Evolutionary conservation across 306 rosid species (phyloP).

Genomic region (Albizia julibrissin): DNA sequence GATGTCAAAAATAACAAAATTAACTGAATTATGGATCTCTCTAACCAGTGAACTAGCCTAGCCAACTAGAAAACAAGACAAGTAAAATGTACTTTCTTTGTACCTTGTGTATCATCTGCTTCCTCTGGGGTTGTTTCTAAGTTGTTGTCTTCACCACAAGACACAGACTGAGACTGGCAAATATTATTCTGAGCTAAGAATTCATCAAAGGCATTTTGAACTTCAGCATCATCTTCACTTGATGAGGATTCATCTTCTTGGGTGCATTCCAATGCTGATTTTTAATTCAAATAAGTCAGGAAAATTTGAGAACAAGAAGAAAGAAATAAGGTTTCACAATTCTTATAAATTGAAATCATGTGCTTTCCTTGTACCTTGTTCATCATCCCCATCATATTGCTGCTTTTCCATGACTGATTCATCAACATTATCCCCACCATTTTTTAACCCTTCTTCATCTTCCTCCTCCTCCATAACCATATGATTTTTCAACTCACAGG

Average conservation of each 20-base stretch:
- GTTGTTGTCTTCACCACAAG: conserved; percentile 26
- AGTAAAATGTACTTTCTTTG: conserved; percentile 31
- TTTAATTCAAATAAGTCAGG: conserved; percentile 1
- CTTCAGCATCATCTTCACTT: conserved; percentile 48
- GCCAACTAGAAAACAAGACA: not conserved
- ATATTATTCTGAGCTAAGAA: conserved; percentile 45
- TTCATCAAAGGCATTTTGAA: conserved; percentile 36
- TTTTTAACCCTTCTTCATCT: not conserved
- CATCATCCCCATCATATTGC: not conserved
- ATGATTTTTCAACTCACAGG: not conserved
- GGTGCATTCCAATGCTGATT: conserved; percentile 27
- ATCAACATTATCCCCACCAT: not conserved
- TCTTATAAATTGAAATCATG: conserved; percentile 10
- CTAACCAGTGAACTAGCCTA: conserved; percentile 15
- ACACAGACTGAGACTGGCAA: conserved; percentile 35
- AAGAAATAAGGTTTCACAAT: conserved; percentile 7
- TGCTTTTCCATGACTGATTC: conserved; percentile 29
- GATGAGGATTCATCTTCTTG: conserved; percentile 46
- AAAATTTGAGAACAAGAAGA: conserved; percentile 10
- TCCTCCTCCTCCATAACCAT: not conserved
- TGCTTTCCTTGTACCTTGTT: conserved; percentile 49
- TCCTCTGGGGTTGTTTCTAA: conserved; percentile 37
- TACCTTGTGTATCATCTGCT: conserved; percentile 48
- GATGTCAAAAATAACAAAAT: conserved; percentile 12
- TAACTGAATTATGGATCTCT: conserved; percentile 2